These are phyloP conservation scores for Clathrus columnatus DNA, from an alignment of 768 basidiomycete genomes.

Conservation along the genomic window DNA sequence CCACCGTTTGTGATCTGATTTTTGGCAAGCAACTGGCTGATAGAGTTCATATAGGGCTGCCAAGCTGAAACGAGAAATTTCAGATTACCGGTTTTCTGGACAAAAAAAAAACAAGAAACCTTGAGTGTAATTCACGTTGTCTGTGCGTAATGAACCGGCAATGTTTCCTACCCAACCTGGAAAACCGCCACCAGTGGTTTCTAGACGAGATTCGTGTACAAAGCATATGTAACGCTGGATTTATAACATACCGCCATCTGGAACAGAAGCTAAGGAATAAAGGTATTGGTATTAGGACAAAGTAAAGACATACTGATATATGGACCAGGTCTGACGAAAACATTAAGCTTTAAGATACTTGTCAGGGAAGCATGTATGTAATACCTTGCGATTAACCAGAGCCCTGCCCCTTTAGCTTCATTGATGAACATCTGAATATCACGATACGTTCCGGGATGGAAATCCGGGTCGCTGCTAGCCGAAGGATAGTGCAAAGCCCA, in stretches of 20 bases:
- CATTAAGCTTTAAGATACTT: background rate
- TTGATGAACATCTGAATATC: conserved; percentile 46
- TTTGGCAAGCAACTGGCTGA: conserved; percentile 40
- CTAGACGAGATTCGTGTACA: conserved; percentile 14
- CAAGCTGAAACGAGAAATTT: conserved; percentile 44
- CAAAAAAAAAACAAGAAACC: conserved; percentile 20
- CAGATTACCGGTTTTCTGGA: conserved; percentile 14
- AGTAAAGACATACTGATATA: conserved; percentile 36
- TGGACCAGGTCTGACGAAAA: conserved; percentile 35
- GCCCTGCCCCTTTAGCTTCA: conserved; percentile 39
- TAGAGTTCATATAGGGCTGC: conserved; percentile 44
- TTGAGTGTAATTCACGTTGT: conserved; percentile 39
- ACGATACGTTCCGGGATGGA: conserved; percentile 39
- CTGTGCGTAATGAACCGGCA: conserved; percentile 39
- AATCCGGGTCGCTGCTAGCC: conserved; percentile 38
- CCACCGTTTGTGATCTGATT: conserved; percentile 56
- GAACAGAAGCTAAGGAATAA: background rate
- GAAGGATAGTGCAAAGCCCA: conserved; percentile 51
- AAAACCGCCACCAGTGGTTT: conserved; percentile 48
- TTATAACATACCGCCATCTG: conserved; percentile 25
- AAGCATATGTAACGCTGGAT: background rate
- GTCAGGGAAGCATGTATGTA: conserved; percentile 3
- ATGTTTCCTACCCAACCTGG: conserved; percentile 54
- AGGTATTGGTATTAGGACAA: background rate
- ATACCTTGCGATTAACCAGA: conserved; percentile 49